A percentile compares a stretch with the other conserved stretches of the same genome.
These are phyloP conservation scores for Phytophthora palmivora DNA, from an alignment of 352 stramenopile genomes.

Conservation along the genomic window DNA sequence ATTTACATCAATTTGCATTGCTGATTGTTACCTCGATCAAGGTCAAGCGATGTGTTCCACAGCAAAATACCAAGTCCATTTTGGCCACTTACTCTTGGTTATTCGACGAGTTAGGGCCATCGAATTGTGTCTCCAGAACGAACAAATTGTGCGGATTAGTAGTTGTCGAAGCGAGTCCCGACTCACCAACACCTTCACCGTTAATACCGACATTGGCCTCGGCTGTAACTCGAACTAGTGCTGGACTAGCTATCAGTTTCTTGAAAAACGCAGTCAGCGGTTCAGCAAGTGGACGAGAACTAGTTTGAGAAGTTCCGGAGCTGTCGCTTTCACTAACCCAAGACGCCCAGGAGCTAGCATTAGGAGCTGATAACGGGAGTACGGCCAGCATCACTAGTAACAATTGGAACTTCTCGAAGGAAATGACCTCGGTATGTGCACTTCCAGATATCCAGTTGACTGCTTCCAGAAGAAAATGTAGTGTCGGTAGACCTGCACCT, in stretches of 20 bases:
- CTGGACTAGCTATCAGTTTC: constrained; percentile 31
- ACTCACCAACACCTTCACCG: constrained; percentile 16
- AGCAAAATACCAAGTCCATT: too few species aligned
- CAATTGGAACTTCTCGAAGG: constrained; percentile 74
- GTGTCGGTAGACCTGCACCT: constrained; percentile 31
- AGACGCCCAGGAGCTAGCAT: constrained; percentile 14
- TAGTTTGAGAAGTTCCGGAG: background rate
- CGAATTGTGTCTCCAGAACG: constrained; percentile 2
- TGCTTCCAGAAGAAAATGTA: constrained; percentile 66
- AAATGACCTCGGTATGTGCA: constrained; percentile 68
- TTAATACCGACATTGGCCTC: constrained; percentile 16
- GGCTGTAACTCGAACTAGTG: constrained; percentile 36
- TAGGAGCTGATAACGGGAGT: constrained; percentile 27
- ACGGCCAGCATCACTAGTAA: constrained; percentile 47
- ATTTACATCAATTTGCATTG: too few species aligned
- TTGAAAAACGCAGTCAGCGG: constrained; percentile 36
- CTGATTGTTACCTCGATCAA: too few species aligned
- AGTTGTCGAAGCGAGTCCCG: background rate
- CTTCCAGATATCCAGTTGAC: constrained; percentile 75
- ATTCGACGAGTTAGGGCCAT: background rate
- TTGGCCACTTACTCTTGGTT: constrained; percentile 20
- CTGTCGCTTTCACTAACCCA: constrained; percentile 16
- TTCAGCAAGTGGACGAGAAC: constrained; percentile 23
- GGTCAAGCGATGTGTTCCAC: too few species aligned
- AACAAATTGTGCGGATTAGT: constrained; percentile 25